Conservation (phyloP, 2,329 filamentous ascomycete genomes). For the Colletotrichum filicis region DNA sequence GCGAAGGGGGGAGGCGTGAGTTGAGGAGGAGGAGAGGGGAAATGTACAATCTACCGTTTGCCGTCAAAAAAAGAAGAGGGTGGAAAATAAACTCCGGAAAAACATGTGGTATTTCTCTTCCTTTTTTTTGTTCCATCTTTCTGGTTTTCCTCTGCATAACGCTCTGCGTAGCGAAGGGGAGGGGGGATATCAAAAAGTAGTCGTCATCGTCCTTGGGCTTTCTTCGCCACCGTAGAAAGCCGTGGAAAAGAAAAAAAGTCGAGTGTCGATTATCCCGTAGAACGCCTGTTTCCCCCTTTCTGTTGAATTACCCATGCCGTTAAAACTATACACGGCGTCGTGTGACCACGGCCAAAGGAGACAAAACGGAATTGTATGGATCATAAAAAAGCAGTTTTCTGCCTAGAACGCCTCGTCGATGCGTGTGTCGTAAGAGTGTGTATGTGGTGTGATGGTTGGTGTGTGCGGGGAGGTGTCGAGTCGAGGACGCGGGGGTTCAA, state of each 20-base stretch:
- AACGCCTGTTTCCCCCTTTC: constrained; percentile 11
- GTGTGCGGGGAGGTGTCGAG: background rate
- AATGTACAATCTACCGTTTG: constrained; percentile 33
- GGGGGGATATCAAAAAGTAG: constrained; percentile 32
- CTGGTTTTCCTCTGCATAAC: background rate
- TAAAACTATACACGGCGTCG: constrained; percentile 16
- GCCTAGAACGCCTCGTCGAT: constrained; percentile 32
- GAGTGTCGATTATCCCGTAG: constrained; percentile 1
- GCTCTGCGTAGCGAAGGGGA: constrained; percentile 4
- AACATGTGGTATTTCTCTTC: constrained; percentile 11
- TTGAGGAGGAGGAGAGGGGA: background rate
- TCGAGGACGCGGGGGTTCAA: background rate
- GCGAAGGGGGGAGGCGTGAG: constrained; percentile 4
- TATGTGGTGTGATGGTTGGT: constrained; percentile 10
- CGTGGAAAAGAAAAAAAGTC: background rate
- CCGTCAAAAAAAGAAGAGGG: background rate
- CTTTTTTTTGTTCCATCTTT: background rate
- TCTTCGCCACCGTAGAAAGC: constrained; percentile 26
- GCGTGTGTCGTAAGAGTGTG: constrained; percentile 28
- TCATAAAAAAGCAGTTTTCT: constrained; percentile 11
- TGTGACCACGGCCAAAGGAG: background rate
- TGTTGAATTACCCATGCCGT: constrained; percentile 5
- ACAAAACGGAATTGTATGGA: constrained; percentile 19
- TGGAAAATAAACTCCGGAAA: background rate
- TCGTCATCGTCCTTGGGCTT: constrained; percentile 33